Conservation (phyloP, 208 protist genomes). For the Trypanosoma grayi region DNA sequence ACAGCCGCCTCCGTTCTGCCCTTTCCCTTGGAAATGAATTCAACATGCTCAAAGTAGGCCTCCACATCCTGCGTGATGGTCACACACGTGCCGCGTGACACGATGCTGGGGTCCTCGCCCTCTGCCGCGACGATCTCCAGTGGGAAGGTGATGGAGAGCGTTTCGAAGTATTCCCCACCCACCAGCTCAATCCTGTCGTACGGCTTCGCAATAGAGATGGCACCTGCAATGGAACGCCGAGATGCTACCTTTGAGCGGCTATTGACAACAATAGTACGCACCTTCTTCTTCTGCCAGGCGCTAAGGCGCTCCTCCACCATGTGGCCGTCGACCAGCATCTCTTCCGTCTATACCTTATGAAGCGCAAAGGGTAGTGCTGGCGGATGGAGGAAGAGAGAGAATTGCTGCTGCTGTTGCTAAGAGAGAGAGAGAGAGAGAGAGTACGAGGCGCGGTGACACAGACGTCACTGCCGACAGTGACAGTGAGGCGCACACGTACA, state of each 20-base stretch:
- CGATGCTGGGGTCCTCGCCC: slow-evolving; percentile 73
- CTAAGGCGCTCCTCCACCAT: slow-evolving; percentile 70
- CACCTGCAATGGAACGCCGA: slow-evolving; percentile 55
- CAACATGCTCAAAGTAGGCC: slow-evolving; percentile 65
- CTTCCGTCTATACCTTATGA: not conserved
- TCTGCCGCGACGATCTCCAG: slow-evolving; percentile 83
- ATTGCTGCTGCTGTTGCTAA: slow-evolving; percentile 1
- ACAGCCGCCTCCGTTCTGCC: slow-evolving; percentile 63
- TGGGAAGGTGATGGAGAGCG: slow-evolving; percentile 60
- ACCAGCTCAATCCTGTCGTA: slow-evolving; percentile 86
- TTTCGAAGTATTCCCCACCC: slow-evolving; percentile 79
- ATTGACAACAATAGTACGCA: slow-evolving; percentile 84
- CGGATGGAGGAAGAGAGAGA: not conserved
- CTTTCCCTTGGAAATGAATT: slow-evolving; percentile 56
- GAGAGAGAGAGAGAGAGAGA: slow-evolving; percentile 14
- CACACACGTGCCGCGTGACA: slow-evolving; percentile 60
- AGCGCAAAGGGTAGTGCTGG: slow-evolving; percentile 9
- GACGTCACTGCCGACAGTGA: too few species aligned
- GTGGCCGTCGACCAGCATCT: slow-evolving; percentile 20
- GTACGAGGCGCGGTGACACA: too few species aligned
- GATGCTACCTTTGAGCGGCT: slow-evolving; percentile 47
- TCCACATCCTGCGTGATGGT: slow-evolving; percentile 66
- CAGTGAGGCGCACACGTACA: too few species aligned
- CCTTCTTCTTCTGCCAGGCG: slow-evolving; percentile 84
- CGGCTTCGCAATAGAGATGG: slow-evolving; percentile 70